These are phyloP conservation scores for Fusarium sp. DNA, from an alignment of 2,329 filamentous ascomycete species.

Conservation along the genomic window DNA sequence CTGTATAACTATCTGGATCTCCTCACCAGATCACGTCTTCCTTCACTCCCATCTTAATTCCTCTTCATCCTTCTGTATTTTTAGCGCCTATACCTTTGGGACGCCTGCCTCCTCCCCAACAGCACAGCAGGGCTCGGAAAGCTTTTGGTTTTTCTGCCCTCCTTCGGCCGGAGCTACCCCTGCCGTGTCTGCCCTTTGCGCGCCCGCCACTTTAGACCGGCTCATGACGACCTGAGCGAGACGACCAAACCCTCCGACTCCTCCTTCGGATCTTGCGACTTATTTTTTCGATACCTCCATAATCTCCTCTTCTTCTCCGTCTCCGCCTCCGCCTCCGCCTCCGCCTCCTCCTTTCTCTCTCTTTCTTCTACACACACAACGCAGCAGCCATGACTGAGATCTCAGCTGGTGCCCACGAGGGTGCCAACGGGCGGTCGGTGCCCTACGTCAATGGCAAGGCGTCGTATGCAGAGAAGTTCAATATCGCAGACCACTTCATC, in stretches of 20 bases:
- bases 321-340: conserved; percentile 5
- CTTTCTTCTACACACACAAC: conserved; percentile 40
- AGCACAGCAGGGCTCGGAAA: conserved; percentile 28
- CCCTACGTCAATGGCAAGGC: conserved; percentile 65
- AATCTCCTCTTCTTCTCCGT: conserved; percentile 14
- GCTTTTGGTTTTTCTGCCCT: conserved; percentile 25
- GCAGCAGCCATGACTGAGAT: conserved; percentile 59
- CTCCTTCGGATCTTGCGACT: conserved; percentile 22
- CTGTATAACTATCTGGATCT: conserved; percentile 31
- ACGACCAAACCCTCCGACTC: conserved; percentile 35
- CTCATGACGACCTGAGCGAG: conserved; percentile 45
- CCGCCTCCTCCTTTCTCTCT: conserved; percentile 11
- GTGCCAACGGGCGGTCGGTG: conserved; percentile 59
- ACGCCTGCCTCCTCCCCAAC: conserved; percentile 27
- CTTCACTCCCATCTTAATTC: conserved; percentile 32
- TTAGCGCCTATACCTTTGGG: conserved; percentile 41
- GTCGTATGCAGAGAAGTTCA: conserved; percentile 82
- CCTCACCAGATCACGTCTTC: conserved; percentile 30
- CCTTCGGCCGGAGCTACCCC: conserved; percentile 44
- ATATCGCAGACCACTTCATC: conserved; percentile 92
- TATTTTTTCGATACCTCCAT: conserved; percentile 29
- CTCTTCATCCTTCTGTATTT: conserved; percentile 42
- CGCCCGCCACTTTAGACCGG: conserved; percentile 33
- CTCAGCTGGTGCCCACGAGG: conserved; percentile 52
- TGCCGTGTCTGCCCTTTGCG: conserved; percentile 29